phyloP scores from a whole-genome alignment of 1,284 basidiomycete species.

The Dichomitus squalens region DNA sequence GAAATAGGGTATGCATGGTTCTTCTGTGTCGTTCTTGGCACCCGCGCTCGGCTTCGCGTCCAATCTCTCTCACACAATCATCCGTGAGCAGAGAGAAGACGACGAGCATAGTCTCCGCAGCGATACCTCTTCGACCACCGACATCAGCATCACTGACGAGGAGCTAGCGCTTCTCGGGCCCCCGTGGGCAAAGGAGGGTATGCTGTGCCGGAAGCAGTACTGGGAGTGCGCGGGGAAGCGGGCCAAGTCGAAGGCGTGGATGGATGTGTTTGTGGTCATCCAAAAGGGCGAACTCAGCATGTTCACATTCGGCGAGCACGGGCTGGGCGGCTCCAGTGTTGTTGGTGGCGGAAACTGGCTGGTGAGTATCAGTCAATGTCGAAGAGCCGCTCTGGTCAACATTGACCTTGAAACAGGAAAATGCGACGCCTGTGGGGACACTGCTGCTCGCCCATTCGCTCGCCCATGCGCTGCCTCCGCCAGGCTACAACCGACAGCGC shows the following conservation, averaged over 20 bases:
- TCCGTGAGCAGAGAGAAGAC: slow-evolving; percentile 92
- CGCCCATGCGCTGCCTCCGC: slow-evolving; percentile 85
- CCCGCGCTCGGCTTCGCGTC: slow-evolving; percentile 93
- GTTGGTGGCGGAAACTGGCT: slow-evolving; percentile 98
- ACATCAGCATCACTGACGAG: slow-evolving; percentile 88
- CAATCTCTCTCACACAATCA: slow-evolving; percentile 94
- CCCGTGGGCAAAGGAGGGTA: slow-evolving; percentile 98
- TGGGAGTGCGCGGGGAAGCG: slow-evolving; percentile 86
- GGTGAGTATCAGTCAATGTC: slow-evolving; percentile 50
- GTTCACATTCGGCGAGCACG: slow-evolving; percentile 87
- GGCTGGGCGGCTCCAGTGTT: slow-evolving; percentile 54
- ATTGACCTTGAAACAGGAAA: slow-evolving; percentile 53
- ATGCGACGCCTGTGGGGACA: slow-evolving; percentile 81
- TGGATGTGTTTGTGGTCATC: slow-evolving; percentile 95
- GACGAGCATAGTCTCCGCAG: slow-evolving; percentile 76
- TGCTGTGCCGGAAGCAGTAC: slow-evolving; percentile 92
- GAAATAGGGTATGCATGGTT: slow-evolving; percentile 35
- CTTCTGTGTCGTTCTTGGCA: slow-evolving; percentile 57
- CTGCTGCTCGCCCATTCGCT: slow-evolving; percentile 87
- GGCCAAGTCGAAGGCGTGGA: slow-evolving; percentile 86
- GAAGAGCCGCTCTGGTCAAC: not conserved
- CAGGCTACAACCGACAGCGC: slow-evolving; percentile 88
- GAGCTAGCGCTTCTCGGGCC: slow-evolving; percentile 93
- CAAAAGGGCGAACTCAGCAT: slow-evolving; percentile 92
- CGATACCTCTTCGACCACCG: slow-evolving; percentile 60